Evolutionary conservation across 2,329 filamentous ascomycete genomes (phyloP).

Genomic region (Elsinoe ampelina): DNA sequence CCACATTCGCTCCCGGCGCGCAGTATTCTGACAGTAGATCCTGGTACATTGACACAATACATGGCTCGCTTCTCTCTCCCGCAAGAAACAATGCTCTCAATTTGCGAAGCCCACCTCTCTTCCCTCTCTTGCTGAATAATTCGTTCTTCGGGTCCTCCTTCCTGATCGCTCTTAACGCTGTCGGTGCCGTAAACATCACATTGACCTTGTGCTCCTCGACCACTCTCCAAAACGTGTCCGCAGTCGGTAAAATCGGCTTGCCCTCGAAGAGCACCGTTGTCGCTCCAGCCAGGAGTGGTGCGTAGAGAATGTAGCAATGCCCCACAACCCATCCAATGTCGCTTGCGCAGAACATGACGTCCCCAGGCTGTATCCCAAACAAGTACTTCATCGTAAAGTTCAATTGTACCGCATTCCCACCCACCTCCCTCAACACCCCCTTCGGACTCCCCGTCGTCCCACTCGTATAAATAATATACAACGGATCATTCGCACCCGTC

Average conservation of each 20-base stretch:
- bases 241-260: constrained; percentile 85
- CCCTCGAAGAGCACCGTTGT: constrained; percentile 85
- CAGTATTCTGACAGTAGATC: constrained; percentile 58
- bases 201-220: constrained; percentile 78
- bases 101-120: constrained; percentile 59
- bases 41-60: constrained; percentile 74
- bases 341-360: constrained; percentile 70
- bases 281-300: constrained; percentile 72
- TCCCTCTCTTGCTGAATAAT: constrained; percentile 53
- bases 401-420: constrained; percentile 77
- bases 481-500: constrained; percentile 63
- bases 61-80: constrained; percentile 81
- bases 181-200: constrained; percentile 77
- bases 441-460: constrained; percentile 76
- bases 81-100: constrained; percentile 74
- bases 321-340: constrained; percentile 93
- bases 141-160: constrained; percentile 72
- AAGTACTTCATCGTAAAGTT: constrained; percentile 74
- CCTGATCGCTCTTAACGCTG: constrained; percentile 75
- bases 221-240: constrained; percentile 80
- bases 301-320: constrained; percentile 82
- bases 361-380: constrained; percentile 72
- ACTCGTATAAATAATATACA: constrained; percentile 90
- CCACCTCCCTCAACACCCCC: constrained; percentile 72
- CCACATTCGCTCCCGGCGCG: constrained; percentile 51